Percentiles rank a stretch among this genome's conserved stretches.
Conservation (phyloP, 345 rosid genomes). For the Pelargonium nanum region DNA sequence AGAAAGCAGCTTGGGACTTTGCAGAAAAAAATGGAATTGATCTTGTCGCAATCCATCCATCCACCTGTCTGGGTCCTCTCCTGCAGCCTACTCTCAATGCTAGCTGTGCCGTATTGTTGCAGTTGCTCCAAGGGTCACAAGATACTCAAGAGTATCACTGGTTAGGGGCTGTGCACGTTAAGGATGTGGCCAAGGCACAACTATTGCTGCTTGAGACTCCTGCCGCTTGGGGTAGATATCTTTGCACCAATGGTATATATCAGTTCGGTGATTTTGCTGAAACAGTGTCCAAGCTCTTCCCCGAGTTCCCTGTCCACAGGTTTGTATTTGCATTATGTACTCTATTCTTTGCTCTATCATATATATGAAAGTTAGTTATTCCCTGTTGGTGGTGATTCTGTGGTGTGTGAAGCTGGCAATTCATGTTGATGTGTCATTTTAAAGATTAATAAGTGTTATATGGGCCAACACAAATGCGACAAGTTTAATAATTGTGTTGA, state of each 20-base stretch:
- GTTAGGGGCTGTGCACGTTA: slow-evolving; percentile 74
- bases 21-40: slow-evolving; percentile 50
- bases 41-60: slow-evolving; percentile 64
- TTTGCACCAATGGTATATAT: slow-evolving; percentile 70
- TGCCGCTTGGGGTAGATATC: slow-evolving; percentile 58
- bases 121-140: slow-evolving; percentile 51
- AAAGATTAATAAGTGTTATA: no score
- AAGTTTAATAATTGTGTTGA: no score
- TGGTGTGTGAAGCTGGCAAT: no score
- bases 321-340: slow-evolving; percentile 8
- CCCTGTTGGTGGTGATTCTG: no score
- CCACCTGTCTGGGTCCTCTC: slow-evolving; percentile 63
- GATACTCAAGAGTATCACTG: slow-evolving; percentile 65
- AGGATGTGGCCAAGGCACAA: slow-evolving; percentile 63
- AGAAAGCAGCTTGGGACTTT: slow-evolving; percentile 71
- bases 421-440: no score
- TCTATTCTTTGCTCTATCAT: no score
- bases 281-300: slow-evolving; percentile 52
- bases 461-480: no score
- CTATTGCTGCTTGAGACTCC: slow-evolving; percentile 47
- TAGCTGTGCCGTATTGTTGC: slow-evolving; percentile 58
- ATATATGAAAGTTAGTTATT: no score
- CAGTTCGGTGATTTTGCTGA: slow-evolving; percentile 64
- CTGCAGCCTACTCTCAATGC: slow-evolving; percentile 66
- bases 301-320: slow-evolving; percentile 56